phyloP scores from a whole-genome alignment of 2,329 filamentous ascomycete species.

The Neofusicoccum sp. region DNA sequence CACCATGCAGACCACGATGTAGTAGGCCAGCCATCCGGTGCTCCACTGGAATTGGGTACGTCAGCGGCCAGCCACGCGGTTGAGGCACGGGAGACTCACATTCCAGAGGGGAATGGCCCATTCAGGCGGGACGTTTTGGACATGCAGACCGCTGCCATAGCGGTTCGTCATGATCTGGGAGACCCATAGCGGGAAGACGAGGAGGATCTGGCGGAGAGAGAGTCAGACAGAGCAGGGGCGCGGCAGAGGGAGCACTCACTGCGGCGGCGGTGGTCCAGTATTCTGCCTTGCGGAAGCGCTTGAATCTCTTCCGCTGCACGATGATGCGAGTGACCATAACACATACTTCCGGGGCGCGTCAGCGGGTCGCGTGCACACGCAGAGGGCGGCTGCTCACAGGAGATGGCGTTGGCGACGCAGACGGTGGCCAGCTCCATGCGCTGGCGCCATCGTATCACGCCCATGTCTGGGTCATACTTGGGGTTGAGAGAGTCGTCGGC shows the following conservation, averaged over 20 bases:
- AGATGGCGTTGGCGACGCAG: constrained; percentile 17
- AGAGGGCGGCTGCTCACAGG: background rate
- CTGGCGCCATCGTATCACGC: constrained; percentile 15
- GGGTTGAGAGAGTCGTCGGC: constrained; percentile 7
- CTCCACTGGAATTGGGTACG: background rate
- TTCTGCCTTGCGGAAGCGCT: constrained; percentile 19
- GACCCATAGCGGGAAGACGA: constrained; percentile 16
- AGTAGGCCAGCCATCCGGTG: constrained; percentile 12
- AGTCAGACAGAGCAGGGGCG: background rate
- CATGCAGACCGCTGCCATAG: constrained; percentile 19
- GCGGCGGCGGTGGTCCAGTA: background rate
- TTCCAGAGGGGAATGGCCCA: constrained; percentile 14
- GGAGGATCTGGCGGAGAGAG: background rate
- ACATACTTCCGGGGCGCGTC: background rate
- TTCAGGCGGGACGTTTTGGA: constrained; percentile 9
- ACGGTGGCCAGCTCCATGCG: constrained; percentile 18
- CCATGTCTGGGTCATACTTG: constrained; percentile 14
- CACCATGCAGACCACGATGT: constrained; percentile 19
- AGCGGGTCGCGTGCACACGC: background rate
- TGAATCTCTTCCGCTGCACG: constrained; percentile 20
- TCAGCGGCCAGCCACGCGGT: background rate
- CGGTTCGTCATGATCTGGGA: constrained; percentile 16
- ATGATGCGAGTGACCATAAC: constrained; percentile 14
- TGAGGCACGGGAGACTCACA: background rate
- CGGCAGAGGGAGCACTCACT: background rate